Evolutionary conservation across 2,329 filamentous ascomycete species (phyloP).

Genomic region (Furcasterigmium sp.): DNA sequence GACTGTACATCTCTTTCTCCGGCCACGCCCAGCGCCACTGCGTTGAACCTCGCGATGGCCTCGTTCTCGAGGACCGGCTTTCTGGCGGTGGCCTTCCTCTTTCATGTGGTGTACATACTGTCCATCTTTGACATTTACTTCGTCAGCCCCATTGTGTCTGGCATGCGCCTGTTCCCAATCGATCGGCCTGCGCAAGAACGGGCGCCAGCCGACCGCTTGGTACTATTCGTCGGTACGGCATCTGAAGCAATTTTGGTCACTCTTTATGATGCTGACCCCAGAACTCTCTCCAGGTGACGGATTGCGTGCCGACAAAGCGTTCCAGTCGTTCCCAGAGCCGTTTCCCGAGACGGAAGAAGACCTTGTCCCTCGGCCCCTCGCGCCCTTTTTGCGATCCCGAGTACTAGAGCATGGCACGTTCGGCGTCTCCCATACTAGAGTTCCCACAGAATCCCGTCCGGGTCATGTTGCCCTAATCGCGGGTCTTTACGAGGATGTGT

Average conservation of each 20-base stretch:
- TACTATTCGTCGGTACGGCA: constrained; percentile 79
- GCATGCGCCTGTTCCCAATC: constrained; percentile 77
- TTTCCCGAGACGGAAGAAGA: constrained; percentile 63
- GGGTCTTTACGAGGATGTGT: constrained; percentile 95
- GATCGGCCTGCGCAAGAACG: constrained; percentile 53
- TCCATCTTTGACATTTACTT: constrained; percentile 99
- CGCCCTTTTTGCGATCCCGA: constrained; percentile 85
- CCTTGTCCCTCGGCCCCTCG: constrained; percentile 71
- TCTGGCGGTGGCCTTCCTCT: constrained; percentile 80
- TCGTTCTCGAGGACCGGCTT: constrained; percentile 68
- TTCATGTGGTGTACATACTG: constrained; percentile 89
- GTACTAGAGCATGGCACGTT: constrained; percentile 90
- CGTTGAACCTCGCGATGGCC: constrained; percentile 45
- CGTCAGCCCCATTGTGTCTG: constrained; percentile 92
- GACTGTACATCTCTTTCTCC: no score
- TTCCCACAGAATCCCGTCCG: constrained; percentile 92
- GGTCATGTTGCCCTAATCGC: constrained; percentile 97
- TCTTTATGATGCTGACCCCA: constrained; percentile 1
- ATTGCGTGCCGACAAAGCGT: constrained; percentile 93
- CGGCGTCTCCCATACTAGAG: constrained; percentile 92
- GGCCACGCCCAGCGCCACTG: no score
- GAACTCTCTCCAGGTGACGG: constrained; percentile 62
- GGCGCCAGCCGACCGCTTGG: constrained; percentile 81
- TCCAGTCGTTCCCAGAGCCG: constrained; percentile 87
- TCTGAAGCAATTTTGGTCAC: no score